phyloP scores from a whole-genome alignment of 2,329 filamentous ascomycete genomes.

The Pseudopithomyces chartarum region DNA sequence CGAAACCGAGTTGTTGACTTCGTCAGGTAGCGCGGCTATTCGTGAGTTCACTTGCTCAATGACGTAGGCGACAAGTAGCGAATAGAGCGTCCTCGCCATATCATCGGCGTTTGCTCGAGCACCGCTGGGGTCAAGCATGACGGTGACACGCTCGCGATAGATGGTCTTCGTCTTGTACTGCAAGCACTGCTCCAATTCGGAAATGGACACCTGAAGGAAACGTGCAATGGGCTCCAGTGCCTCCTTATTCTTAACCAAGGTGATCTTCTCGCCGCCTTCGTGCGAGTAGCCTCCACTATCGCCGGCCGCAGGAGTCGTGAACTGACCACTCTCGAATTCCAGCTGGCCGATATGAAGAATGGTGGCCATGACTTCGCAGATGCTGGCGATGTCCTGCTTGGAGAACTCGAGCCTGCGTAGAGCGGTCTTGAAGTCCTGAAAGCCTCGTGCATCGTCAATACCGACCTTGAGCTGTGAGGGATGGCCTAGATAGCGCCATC shows the following conservation, averaged over 20 bases:
- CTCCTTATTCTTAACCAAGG: conserved; percentile 92
- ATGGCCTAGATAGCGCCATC: conserved; percentile 96
- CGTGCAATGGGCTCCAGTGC: conserved; percentile 83
- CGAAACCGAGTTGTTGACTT: conserved; percentile 90
- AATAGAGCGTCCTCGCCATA: conserved; percentile 89
- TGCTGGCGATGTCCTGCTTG: conserved; percentile 89
- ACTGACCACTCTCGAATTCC: conserved; percentile 83
- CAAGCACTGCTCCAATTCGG: conserved; percentile 83
- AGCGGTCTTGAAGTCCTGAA: conserved; percentile 96
- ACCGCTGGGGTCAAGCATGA: conserved; percentile 93
- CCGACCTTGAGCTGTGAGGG: conserved; percentile 96
- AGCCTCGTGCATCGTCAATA: conserved; percentile 93
- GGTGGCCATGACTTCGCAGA: conserved; percentile 90
- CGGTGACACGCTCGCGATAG: conserved; percentile 93
- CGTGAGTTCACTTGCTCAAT: conserved; percentile 91
- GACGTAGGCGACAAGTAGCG: conserved; percentile 89
- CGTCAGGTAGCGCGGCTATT: conserved; percentile 84
- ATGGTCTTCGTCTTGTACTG: conserved; percentile 98
- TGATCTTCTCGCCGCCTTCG: conserved; percentile 85
- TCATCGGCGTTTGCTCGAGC: conserved; percentile 93
- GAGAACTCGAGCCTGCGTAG: conserved; percentile 93
- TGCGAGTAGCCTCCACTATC: conserved; percentile 97
- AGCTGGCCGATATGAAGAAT: conserved; percentile 98
- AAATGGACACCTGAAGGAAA: conserved; percentile 85
- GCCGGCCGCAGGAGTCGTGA: conserved; percentile 78